A percentile compares a stretch with the other conserved stretches of the same genome.
These are phyloP conservation scores for Mycena citricolor DNA, from an alignment of 1,284 basidiomycete genomes.

Conservation along the genomic window DNA sequence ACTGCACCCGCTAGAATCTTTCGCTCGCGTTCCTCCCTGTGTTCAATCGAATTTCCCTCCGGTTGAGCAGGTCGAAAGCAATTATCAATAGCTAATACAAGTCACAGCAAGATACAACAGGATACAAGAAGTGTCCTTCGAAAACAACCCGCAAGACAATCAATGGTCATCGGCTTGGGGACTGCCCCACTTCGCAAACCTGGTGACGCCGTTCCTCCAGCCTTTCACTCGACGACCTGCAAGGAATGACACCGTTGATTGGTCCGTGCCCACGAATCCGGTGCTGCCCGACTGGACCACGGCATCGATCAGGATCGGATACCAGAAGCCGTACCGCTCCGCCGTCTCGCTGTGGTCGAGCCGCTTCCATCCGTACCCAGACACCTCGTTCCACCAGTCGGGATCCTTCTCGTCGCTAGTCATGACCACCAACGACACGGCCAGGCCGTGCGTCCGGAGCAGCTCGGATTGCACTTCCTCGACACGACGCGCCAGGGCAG, in stretches of 20 bases:
- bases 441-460: slow-evolving; percentile 46
- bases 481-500: slow-evolving; percentile 58
- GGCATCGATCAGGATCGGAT: slow-evolving; percentile 20
- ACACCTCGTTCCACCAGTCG: slow-evolving; percentile 66
- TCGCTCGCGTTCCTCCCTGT: too few species aligned
- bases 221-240: slow-evolving; percentile 7
- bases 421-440: slow-evolving; percentile 60
- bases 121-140: too few species aligned
- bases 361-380: slow-evolving; percentile 55
- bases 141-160: too few species aligned
- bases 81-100: too few species aligned
- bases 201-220: slow-evolving; percentile 8
- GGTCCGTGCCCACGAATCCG: slow-evolving; percentile 14
- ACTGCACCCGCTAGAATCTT: too few species aligned
- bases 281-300: slow-evolving; percentile 14
- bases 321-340: slow-evolving; percentile 50
- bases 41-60: too few species aligned
- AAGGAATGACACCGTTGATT: slow-evolving; percentile 19
- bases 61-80: too few species aligned
- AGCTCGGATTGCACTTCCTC: slow-evolving; percentile 64
- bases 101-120: too few species aligned
- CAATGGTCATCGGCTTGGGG: slow-evolving; percentile 8
- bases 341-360: slow-evolving; percentile 59
- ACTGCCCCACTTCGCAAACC: slow-evolving; percentile 13
- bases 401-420: slow-evolving; percentile 69